Conservation (phyloP, 2,329 filamentous ascomycete genomes). For the Stromatinia cepivora region DNA sequence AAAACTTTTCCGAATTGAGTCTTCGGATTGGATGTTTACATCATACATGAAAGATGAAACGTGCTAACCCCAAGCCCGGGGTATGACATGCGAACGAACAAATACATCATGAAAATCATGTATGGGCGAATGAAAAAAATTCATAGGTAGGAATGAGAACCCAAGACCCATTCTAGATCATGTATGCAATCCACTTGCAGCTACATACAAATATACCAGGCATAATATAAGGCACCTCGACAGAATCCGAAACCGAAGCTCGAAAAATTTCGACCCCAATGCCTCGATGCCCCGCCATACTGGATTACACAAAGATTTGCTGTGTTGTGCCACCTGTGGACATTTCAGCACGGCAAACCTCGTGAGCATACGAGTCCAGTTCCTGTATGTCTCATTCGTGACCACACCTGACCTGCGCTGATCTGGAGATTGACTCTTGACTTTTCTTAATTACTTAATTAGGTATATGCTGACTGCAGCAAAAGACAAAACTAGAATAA, state of each 20-base stretch:
- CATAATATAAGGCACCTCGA: background rate
- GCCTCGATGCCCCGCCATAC: constrained; percentile 11
- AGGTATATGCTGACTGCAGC: constrained; percentile 16
- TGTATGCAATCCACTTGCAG: background rate
- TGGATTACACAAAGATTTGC: constrained; percentile 7
- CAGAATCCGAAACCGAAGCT: constrained; percentile 17
- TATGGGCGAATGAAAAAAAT: constrained; percentile 14
- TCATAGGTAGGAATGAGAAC: background rate
- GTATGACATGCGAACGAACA: background rate
- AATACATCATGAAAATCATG: background rate
- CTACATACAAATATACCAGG: background rate
- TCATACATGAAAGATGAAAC: constrained; percentile 20
- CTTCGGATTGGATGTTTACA: constrained; percentile 12
- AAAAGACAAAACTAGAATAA: background rate
- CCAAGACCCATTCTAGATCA: background rate
- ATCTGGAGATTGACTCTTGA: background rate
- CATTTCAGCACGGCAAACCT: constrained; percentile 14
- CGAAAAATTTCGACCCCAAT: background rate
- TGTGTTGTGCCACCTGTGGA: constrained; percentile 8
- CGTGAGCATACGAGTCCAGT: constrained; percentile 15
- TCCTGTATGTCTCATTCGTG: constrained; percentile 19
- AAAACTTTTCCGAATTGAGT: constrained; percentile 10
- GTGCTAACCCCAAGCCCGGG: background rate
- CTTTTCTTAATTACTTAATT: constrained; percentile 1
- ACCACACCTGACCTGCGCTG: constrained; percentile 9